Percentiles rank a stretch among this genome's conserved stretches.
Evolutionary conservation across 2,329 filamentous ascomycete genomes (phyloP).

Genomic region (Tympanopsis confertula): DNA sequence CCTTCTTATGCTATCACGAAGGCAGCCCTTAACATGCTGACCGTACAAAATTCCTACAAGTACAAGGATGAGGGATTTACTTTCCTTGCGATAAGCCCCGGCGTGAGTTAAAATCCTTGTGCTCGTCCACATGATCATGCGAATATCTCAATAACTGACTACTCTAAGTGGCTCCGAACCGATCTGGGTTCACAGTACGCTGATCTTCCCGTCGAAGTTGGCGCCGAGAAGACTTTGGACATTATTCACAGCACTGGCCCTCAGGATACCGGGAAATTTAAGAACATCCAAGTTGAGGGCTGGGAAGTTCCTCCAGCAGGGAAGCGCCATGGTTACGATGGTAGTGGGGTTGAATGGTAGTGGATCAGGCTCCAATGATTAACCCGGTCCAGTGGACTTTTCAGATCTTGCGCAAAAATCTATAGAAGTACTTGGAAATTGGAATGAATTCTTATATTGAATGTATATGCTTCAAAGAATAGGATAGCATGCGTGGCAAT

Average conservation of each 20-base stretch:
- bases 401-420: no score
- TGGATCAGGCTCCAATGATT: no score
- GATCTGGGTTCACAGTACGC: not conserved
- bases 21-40: constrained; percentile 1
- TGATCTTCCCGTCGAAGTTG: not conserved
- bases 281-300: not conserved
- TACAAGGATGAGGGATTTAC: not conserved
- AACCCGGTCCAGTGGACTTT: no score
- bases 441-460: no score
- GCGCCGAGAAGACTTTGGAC: not conserved
- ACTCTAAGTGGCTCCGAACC: constrained; percentile 1
- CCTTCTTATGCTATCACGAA: not conserved
- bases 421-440: no score
- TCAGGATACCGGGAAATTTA: not conserved
- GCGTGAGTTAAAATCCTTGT: no score
- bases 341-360: no score
- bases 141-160: no score
- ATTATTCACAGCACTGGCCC: not conserved
- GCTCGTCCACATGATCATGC: no score
- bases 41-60: not conserved
- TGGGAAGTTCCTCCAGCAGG: not conserved
- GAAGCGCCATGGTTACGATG: not conserved
- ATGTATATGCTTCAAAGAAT: no score
- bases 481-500: no score
- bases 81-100: not conserved